Conservation (phyloP, 164 flowering plant species). For the Kingdonia uniflora region DNA sequence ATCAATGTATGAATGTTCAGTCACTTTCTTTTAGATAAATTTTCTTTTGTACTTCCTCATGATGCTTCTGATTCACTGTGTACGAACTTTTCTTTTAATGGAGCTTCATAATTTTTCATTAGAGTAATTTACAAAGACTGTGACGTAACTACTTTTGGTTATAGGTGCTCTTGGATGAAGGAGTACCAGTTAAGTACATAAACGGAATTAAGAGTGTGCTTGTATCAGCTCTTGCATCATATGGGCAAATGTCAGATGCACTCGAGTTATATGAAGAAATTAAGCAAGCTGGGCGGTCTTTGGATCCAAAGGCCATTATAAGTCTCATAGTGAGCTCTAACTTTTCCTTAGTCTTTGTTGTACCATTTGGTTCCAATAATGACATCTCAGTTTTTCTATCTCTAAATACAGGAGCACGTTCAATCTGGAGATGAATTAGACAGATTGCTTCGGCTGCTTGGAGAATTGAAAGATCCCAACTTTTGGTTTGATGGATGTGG, state of each 20-base stretch:
- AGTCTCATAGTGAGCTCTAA: conserved; percentile 52
- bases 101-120: too few species aligned
- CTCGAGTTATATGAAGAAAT: conserved; percentile 57
- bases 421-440: conserved; percentile 40
- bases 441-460: conserved; percentile 45
- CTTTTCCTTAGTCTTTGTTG: neutral
- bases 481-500: conserved; percentile 66
- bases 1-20: too few species aligned
- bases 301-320: conserved; percentile 61
- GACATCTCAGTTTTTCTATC: neutral
- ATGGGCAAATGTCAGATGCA: conserved; percentile 58
- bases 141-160: neutral
- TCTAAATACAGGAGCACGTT: conserved; percentile 38
- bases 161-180: conserved; percentile 48
- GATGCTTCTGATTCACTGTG: too few species aligned
- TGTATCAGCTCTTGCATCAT: conserved; percentile 55
- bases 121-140: too few species aligned
- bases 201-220: conserved; percentile 61
- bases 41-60: too few species aligned
- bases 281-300: conserved; percentile 29
- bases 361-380: neutral
- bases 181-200: conserved; percentile 32
- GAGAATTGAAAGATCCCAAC: conserved; percentile 39
- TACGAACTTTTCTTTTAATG: too few species aligned
- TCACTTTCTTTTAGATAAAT: too few species aligned